These are phyloP conservation scores for Pichia cabralensis DNA, from an alignment of 805 yeast species.

Conservation along the genomic window DNA sequence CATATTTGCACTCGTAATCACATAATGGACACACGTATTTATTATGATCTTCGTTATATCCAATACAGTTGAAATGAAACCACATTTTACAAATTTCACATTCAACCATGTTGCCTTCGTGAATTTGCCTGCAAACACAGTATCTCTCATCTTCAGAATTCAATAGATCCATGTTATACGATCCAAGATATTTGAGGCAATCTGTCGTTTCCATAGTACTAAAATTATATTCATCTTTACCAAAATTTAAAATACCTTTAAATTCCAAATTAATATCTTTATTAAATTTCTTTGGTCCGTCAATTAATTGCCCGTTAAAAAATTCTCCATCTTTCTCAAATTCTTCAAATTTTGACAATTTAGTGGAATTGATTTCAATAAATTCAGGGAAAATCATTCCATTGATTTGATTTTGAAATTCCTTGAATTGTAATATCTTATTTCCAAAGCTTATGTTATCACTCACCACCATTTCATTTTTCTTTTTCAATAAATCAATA, in stretches of 20 bases:
- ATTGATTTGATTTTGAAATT: no score
- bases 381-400: no score
- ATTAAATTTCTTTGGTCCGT: background rate
- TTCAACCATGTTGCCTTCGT: conserved; percentile 57
- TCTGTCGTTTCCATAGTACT: conserved; percentile 2
- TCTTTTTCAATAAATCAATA: no score
- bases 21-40: conserved; percentile 48
- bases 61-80: conserved; percentile 57
- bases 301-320: conserved; percentile 4
- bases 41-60: conserved; percentile 23
- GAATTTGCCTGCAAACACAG: conserved; percentile 51
- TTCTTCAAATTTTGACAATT: conserved; percentile 1
- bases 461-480: no score
- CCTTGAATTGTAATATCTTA: no score
- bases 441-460: no score
- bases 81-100: conserved; percentile 65
- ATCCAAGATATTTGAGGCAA: conserved; percentile 4
- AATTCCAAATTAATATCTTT: conserved; percentile 6
- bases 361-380: no score
- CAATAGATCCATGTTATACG: conserved; percentile 11
- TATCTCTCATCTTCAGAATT: conserved; percentile 23
- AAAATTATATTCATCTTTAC: conserved; percentile 8
- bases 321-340: background rate
- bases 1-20: conserved; percentile 23
- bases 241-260: background rate